These are phyloP conservation scores for Podospora bellae-mahoneyi DNA, from an alignment of 495 filamentous ascomycete genomes.

Conservation along the genomic window DNA sequence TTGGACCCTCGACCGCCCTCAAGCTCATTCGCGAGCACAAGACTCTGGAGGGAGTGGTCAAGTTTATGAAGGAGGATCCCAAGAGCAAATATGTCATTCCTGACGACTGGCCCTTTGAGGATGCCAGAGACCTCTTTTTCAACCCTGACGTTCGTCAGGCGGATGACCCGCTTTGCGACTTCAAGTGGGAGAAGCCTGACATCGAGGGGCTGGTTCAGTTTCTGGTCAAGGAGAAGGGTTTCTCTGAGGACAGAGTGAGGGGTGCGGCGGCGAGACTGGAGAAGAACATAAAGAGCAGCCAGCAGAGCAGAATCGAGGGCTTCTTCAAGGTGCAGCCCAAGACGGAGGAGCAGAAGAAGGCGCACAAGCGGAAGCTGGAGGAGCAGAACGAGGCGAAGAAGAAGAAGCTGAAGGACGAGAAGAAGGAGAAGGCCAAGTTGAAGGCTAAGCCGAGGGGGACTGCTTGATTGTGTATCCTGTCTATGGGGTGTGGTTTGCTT, in stretches of 20 bases:
- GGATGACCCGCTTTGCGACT: slow-evolving; percentile 82
- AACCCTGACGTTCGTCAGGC: slow-evolving; percentile 84
- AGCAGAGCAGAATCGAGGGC: slow-evolving; percentile 89
- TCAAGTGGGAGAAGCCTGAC: slow-evolving; percentile 95
- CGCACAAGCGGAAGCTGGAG: slow-evolving; percentile 87
- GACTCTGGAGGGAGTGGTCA: slow-evolving; percentile 79
- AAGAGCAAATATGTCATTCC: slow-evolving; percentile 79
- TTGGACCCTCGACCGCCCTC: slow-evolving; percentile 86
- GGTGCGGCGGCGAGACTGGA: slow-evolving; percentile 67
- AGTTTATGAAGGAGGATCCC: slow-evolving; percentile 67
- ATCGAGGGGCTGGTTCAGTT: slow-evolving; percentile 84
- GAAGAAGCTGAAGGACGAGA: slow-evolving; percentile 88
- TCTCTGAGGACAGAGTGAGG: slow-evolving; percentile 89
- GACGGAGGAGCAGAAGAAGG: slow-evolving; percentile 76
- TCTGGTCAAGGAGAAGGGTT: slow-evolving; percentile 89
- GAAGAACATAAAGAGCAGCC: slow-evolving; percentile 84
- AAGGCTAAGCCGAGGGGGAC: slow-evolving; percentile 73
- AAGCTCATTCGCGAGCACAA: slow-evolving; percentile 90
- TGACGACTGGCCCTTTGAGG: slow-evolving; percentile 89
- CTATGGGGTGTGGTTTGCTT: background rate
- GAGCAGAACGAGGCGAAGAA: slow-evolving; percentile 85
- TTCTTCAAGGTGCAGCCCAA: slow-evolving; percentile 96
- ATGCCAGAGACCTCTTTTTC: slow-evolving; percentile 88
- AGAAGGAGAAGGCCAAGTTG: slow-evolving; percentile 85
- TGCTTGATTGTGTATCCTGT: slow-evolving; percentile 15